Base-by-base conservation (phyloP, 768 basidiomycete species). In the Phylloporus arenicola region DNA sequence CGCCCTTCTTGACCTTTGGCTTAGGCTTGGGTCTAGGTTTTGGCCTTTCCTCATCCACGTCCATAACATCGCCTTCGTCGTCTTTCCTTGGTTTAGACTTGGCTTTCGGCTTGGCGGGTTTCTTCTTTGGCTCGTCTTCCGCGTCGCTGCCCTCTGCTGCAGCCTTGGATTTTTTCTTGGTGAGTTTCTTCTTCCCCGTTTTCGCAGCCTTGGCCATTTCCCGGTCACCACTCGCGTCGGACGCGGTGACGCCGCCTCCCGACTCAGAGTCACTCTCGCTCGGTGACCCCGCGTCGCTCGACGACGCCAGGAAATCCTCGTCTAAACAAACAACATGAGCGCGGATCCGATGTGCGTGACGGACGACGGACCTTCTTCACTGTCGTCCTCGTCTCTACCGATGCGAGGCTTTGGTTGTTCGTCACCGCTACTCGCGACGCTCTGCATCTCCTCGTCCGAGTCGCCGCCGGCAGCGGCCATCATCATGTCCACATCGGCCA, bases 221-320 rank as follows among this genome's bases (percentile, higher is more conserved):
- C 47, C 79, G 79, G 62, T 92, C 88, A 27, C 89, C 90, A 53
- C 83, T 86, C 38, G 87, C 88, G 61, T 91, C 89, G 0, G 90
- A 91, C 11, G 87, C 90, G 6, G 88, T 91, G 49, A 82, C 78
- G 1, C 83, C 88, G 4, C 83, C 87, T 6, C 62, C 73, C 17
- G 69, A 80, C 31, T 76, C 82, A 1, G 81, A 80, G 45, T 88
- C 89, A 31, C 72, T 77, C 14, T 80, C 86, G 34, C 82, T 85
- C 0, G 94, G 90, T 4, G 94, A 96, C n/a, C 94, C 93, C 40
- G 74, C 76, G 60, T 96, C 93, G 0, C 88, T 88, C 2, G 73
- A 84, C 7, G 87, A 91, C 8, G 84, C 92, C 53, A 84, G 70
- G 80, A 98, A 98, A 69, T 96, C 93, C 68, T 94, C 86, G 57